Evolutionary conservation across 768 basidiomycete genomes (phyloP), one percentile per base, ranked within the genome.

Genomic region (Rhodosporidiobolus sp.): DNA sequence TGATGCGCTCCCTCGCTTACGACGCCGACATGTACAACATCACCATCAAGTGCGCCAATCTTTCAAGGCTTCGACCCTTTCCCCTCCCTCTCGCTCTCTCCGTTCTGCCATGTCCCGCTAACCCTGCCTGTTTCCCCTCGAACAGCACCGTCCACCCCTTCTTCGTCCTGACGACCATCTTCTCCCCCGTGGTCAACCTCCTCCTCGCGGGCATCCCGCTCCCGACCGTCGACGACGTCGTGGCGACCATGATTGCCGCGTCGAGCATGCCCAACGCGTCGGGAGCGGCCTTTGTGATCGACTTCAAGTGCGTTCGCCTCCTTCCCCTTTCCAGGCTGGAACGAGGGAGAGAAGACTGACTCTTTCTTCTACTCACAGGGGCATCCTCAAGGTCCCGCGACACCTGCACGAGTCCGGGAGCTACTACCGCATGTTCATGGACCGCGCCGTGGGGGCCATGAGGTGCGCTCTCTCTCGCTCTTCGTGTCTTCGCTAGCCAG

Each of bases 1-100:
- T 48, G 46, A 48, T 48, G 46, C 46, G 46, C 46, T 43, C 38
- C 8, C 38, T 43, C 8, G 38, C 38, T 14, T 43, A 43, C 38
- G 38, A 43, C 38, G 38, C 38, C 38, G 38, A 43, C 38, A 43
- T 43, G 38, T 43, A 43, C 38, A 43, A 43, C 14, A 43, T 43
- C 38, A 43, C 38, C 38, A 43, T 43, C 38, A 43, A 43, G 38
- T n/a, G n/a, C n/a, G n/a, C 38, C 7, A 43, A 14, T 43, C 38
- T 84, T 24, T 84, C 87, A 20, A 87, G 87, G 76, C 86, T 86
- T 71, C 86, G 83, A n/a, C n/a, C n/a, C n/a, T n/a, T n/a, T n/a
- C n/a, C n/a, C n/a, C n/a, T n/a, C n/a, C n/a, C 50, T 50, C 14
- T 7, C 8, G 22, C 50, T 50, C 48, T 61, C 34, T 12, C 32